phyloP scores from a whole-genome alignment of 768 basidiomycete species.

The Lactifluus subvellereus region DNA sequence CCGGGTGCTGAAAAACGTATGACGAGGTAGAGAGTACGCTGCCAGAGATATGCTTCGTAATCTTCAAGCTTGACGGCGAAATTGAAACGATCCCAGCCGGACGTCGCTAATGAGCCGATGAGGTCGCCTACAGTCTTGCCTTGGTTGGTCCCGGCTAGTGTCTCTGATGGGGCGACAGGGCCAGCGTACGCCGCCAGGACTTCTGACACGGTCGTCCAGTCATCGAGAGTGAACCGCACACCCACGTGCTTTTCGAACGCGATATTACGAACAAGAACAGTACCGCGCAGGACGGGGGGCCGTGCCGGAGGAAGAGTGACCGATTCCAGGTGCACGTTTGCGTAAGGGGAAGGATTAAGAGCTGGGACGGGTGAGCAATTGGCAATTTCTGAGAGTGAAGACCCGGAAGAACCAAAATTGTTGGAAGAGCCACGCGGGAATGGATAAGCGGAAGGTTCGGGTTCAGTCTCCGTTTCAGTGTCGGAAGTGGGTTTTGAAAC shows the following conservation, averaged over 20 bases:
- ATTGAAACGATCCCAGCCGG: slow-evolving; percentile 34
- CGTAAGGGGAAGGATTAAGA: slow-evolving; percentile 28
- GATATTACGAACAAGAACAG: slow-evolving; percentile 78
- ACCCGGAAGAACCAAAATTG: slow-evolving; percentile 24
- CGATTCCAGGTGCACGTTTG: slow-evolving; percentile 37
- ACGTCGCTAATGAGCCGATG: slow-evolving; percentile 30
- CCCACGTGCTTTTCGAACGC: slow-evolving; percentile 82
- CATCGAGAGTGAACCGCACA: slow-evolving; percentile 86
- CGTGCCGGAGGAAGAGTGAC: slow-evolving; percentile 34
- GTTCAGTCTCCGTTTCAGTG: slow-evolving; percentile 31
- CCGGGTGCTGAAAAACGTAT: slow-evolving; percentile 45
- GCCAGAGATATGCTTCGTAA: slow-evolving; percentile 45
- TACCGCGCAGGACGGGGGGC: slow-evolving; percentile 53
- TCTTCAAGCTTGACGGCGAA: slow-evolving; percentile 71
- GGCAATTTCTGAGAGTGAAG: slow-evolving; percentile 29
- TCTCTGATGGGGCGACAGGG: slow-evolving; percentile 33
- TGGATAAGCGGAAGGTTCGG: slow-evolving; percentile 27
- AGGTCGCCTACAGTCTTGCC: slow-evolving; percentile 37
- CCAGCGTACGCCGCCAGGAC: slow-evolving; percentile 49
- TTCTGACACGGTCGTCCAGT: slow-evolving; percentile 91
- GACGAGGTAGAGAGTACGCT: slow-evolving; percentile 56
- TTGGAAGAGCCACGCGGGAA: slow-evolving; percentile 25
- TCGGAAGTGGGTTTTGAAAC: slow-evolving; percentile 42
- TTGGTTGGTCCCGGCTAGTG: slow-evolving; percentile 22
- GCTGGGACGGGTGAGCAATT: slow-evolving; percentile 33